Evolutionary conservation across 495 filamentous ascomycete genomes (phyloP).

Genomic region (Tuber brumale): DNA sequence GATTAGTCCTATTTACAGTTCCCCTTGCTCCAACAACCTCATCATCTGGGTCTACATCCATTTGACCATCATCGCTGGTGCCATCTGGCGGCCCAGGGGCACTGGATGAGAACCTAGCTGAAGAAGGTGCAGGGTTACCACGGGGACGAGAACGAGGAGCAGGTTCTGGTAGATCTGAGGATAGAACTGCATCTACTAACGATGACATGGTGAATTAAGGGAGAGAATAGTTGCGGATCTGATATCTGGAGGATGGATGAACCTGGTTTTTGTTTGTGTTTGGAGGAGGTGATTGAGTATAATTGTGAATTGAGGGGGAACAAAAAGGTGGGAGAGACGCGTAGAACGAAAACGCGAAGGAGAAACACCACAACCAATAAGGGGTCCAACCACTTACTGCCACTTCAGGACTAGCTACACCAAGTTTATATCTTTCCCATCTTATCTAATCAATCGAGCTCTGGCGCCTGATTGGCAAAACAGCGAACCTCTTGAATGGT

Average conservation of each 20-base stretch:
- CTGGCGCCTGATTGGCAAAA: neutral
- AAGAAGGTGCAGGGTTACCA: slow-evolving; percentile 24
- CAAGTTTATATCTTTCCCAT: neutral
- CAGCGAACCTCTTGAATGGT: neutral
- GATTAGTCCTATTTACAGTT: slow-evolving; percentile 25
- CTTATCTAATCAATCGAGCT: slow-evolving; percentile 13
- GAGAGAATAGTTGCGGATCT: slow-evolving; percentile 7
- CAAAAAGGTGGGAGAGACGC: slow-evolving; percentile 25
- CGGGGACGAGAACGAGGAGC: slow-evolving; percentile 29
- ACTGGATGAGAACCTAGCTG: slow-evolving; percentile 24
- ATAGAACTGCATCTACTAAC: slow-evolving; percentile 39
- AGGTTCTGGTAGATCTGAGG: slow-evolving; percentile 38
- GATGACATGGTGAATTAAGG: slow-evolving; percentile 36
- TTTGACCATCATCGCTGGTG: slow-evolving; percentile 37
- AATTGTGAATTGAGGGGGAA: neutral
- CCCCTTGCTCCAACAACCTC: slow-evolving; percentile 38
- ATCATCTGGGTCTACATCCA: slow-evolving; percentile 41
- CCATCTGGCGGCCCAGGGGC: slow-evolving; percentile 25
- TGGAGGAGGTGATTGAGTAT: slow-evolving; percentile 10
- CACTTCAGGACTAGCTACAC: neutral
- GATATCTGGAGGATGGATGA: neutral
- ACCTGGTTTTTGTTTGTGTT: neutral
- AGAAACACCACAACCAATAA: slow-evolving; percentile 16
- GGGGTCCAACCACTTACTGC: slow-evolving; percentile 29
- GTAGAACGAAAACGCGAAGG: slow-evolving; percentile 31